Base-by-base conservation (phyloP, 768 basidiomycete species). In the Strobilomyces echinocephalus region DNA sequence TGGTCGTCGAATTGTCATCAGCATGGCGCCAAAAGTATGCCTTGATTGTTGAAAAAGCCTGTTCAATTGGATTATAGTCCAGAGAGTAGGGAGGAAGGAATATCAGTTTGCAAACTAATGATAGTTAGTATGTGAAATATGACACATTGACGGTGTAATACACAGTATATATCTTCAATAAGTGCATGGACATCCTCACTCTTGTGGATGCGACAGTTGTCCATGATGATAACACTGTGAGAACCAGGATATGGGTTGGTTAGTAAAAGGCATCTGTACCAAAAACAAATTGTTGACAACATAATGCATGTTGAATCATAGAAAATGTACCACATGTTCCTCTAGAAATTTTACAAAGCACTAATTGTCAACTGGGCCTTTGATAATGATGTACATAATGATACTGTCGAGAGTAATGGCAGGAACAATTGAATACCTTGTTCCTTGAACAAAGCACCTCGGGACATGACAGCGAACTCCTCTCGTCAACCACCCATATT, bases 151-250 rank as follows among this genome's bases (percentile, higher is more conserved):
- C 1, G n/a, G n/a, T n/a, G n/a, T n/a, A 20, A 45, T 14, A 48
- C n/a, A 68, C 51, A 5, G 54, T 63, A 43, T 58, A 65, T 30
- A 46, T 59, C 59, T 45, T 49, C 18, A 21, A 49, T 7, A 0
- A 40, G 38, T 24, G 39, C 33, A 1, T 12, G 15, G 5, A 72
- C 56, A 21, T 65, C 60, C 60, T 53, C 16, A 4, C 20, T 8
- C 0, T 53, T 38, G 39, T 46, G 63, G n/a, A 68, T 70, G 2
- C n/a, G 20, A 26, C 58, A 62, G 28, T 66, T 69, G 39, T 70
- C 60, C 35, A 68, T 57, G 1, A 67, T 28, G 2, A 69, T 38
- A 0, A 70, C 45, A 21, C 58, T 57, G 4, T 5, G 1, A 0
- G 33, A 35, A 0, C 52, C 49, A 35, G 52, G 41, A 18, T 59